Base-by-base conservation (phyloP, 176 grass and related monocot species). In the Bolboschoenus planiculmis region DNA sequence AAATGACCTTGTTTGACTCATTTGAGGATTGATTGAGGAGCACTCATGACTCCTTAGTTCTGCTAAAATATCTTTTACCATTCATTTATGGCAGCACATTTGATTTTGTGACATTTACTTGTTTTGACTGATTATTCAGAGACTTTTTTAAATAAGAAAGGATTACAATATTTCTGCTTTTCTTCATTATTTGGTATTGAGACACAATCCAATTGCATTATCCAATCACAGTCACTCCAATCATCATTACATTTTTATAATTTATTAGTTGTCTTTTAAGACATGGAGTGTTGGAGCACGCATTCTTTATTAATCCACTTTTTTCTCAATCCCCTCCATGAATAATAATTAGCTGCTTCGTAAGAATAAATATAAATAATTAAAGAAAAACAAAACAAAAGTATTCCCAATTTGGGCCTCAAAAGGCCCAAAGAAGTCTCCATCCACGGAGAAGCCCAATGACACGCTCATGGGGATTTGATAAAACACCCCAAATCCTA, bases 381-480 rank as follows among this genome's bases (percentile, higher is more conserved):
- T 30, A 50, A 73, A 36, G 1, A 35, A 66, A 36, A n/a, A n/a
- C n/a, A n/a, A n/a, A 47, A 26, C n/a, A 21, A 44, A 67, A 82
- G 54, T 1, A 20, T 16, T 31, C 13, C 5, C 53, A 78, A 27
- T 27, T 56, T 86, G 81, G 86, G 74, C 81, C 16, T 21, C 1
- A 53, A 75, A 82, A 67, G 39, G 59, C 78, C 56, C 3, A 39
- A 61, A 51, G 43, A 76, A 76, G 21, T 76, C 24, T 76, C 42
- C 50, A 20, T 18, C 10, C 20, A 11, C 3, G 1, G 2, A 10
- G 10, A 71, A 84, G 80, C 85, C 87, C 68, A 88, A 31, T 10
- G 36, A 21, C 46, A 78, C 31, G 10, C n/a, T 43, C 79, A 77
- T 88, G n/a, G 82, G 78, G 85, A 93, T 84, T 65, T 67, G 58